Conservation (phyloP, 139 green algal genomes). For the Chlorella sp. region DNA sequence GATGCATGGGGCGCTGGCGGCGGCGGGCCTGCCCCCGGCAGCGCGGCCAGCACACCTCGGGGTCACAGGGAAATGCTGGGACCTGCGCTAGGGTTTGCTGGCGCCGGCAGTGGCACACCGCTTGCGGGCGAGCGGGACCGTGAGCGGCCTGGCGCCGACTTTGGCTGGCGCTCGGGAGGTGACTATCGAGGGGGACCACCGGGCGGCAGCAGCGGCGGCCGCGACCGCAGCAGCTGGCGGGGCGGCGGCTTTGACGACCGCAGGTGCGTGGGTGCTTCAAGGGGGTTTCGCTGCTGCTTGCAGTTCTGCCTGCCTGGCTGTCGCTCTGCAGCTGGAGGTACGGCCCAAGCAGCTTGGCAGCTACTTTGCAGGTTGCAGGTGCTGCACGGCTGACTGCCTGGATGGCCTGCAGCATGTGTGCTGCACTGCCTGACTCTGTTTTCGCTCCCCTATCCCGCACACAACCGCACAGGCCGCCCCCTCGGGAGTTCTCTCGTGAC, state of each 20-base stretch:
- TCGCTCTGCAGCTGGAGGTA: no score
- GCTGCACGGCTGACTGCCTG: background rate
- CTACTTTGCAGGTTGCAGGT: no score
- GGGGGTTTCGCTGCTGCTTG: background rate
- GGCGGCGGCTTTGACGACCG: slow-evolving; percentile 29
- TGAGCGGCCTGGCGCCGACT: background rate
- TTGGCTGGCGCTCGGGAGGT: background rate
- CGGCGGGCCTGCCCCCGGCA: background rate
- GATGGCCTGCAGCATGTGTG: background rate
- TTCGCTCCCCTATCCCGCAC: background rate
- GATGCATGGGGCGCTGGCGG: slow-evolving; percentile 1
- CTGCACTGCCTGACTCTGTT: background rate
- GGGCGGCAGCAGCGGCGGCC: background rate
- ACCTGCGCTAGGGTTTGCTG: background rate
- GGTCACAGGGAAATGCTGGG: slow-evolving; percentile 10
- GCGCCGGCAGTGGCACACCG: slow-evolving; percentile 7
- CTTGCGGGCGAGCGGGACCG: background rate
- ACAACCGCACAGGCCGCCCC: background rate
- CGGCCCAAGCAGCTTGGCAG: background rate
- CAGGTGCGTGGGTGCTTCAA: background rate
- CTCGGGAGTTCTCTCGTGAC: background rate
- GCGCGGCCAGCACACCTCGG: background rate
- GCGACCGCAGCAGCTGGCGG: background rate
- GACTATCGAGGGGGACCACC: background rate
- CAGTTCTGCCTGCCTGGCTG: slow-evolving; percentile 5